phyloP scores from a whole-genome alignment of 169 alveolate species.

The Perkinsus marinus region DNA sequence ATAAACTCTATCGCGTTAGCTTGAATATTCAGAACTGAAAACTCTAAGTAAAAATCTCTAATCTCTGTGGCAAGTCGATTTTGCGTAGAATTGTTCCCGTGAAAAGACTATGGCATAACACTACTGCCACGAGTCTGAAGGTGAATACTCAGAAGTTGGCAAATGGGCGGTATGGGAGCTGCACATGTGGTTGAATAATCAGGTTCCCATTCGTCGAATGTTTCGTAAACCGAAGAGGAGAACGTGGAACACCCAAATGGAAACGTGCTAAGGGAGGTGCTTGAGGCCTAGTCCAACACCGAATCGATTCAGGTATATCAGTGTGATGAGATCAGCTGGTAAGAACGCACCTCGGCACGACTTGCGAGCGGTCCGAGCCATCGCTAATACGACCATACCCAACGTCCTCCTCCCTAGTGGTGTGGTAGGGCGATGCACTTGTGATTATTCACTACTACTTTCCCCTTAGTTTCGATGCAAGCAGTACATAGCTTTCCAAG shows the following conservation, averaged over 20 bases:
- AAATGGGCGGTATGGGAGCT: too few species aligned
- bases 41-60: too few species aligned
- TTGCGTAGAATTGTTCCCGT: too few species aligned
- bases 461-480: not conserved
- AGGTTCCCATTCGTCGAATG: not conserved
- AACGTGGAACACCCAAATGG: not conserved
- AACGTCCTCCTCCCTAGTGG: not conserved
- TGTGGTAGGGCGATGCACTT: too few species aligned
- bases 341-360: not conserved
- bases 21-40: too few species aligned
- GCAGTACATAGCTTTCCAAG: not conserved
- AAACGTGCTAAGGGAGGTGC: not conserved
- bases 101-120: too few species aligned
- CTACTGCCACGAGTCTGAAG: too few species aligned
- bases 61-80: too few species aligned
- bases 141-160: too few species aligned
- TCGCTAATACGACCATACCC: not conserved
- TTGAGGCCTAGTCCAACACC: not conserved
- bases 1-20: too few species aligned
- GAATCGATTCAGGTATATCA: not conserved
- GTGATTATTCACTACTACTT: not conserved
- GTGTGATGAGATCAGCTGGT: not conserved
- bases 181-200: too few species aligned
- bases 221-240: not conserved
- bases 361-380: not conserved